Conservation (phyloP, 2,329 filamentous ascomycete species). For the Trichoderma koningii region DNA sequence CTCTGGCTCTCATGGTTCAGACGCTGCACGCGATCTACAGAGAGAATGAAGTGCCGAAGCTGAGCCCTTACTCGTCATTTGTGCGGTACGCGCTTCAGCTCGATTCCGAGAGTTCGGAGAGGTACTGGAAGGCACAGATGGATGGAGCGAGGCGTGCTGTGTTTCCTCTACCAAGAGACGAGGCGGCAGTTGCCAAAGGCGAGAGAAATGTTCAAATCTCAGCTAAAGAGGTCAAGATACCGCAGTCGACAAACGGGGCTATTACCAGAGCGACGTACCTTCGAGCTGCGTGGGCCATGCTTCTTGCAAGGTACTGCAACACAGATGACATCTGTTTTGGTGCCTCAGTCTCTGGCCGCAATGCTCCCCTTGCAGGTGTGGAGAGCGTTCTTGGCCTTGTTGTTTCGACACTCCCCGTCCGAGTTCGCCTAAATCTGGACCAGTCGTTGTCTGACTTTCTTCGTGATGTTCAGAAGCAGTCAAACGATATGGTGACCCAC, state of each 20-base stretch:
- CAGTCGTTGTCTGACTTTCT: constrained; percentile 26
- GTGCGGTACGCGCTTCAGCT: constrained; percentile 16
- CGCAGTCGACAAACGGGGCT: neutral
- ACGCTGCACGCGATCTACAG: neutral
- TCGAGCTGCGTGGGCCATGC: constrained; percentile 23
- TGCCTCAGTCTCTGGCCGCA: constrained; percentile 29
- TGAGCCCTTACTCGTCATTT: neutral
- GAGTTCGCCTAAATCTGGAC: constrained; percentile 26
- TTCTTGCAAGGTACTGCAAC: constrained; percentile 25
- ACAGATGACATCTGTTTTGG: constrained; percentile 29
- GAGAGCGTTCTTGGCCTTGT: constrained; percentile 5
- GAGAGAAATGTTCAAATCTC: neutral
- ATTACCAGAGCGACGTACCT: constrained; percentile 21
- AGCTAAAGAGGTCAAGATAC: neutral
- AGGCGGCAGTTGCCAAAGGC: neutral
- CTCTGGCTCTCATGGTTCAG: neutral
- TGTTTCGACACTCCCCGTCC: constrained; percentile 29
- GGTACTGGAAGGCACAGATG: constrained; percentile 29
- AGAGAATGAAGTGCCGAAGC: neutral
- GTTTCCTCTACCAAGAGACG: constrained; percentile 2
- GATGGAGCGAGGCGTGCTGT: constrained; percentile 16
- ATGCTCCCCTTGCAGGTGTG: constrained; percentile 25
- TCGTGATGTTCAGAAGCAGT: constrained; percentile 26
- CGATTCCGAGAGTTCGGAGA: neutral
- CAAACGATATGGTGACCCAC: constrained; percentile 23